Evolutionary conservation across 257 asterid species (phyloP).

Genomic region (Solanum clarkiae): DNA sequence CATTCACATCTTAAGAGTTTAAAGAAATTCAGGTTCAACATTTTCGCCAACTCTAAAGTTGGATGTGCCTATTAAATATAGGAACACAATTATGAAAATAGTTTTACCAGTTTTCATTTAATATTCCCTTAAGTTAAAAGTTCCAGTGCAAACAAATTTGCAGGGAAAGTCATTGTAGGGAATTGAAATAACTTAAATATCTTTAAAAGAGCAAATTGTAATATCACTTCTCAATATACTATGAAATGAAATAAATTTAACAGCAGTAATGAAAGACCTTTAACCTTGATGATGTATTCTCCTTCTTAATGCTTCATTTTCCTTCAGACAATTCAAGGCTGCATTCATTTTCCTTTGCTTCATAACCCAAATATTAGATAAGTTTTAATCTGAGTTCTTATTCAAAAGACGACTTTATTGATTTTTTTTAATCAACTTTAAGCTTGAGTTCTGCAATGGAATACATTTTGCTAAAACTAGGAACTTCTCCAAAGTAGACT

Average conservation of each 20-base stretch:
- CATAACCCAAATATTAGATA: background rate
- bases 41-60: background rate
- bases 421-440: background rate
- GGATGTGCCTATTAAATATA: background rate
- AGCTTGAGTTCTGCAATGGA: background rate
- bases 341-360: background rate
- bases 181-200: background rate
- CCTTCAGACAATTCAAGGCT: background rate
- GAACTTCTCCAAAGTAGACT: background rate
- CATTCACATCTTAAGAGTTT: background rate
- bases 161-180: background rate
- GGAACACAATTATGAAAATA: background rate
- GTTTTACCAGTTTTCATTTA: background rate
- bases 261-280: background rate
- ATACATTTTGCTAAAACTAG: background rate
- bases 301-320: background rate
- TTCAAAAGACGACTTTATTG: background rate
- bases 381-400: too few species aligned
- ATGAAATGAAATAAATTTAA: background rate
- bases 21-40: background rate
- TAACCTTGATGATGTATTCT: background rate
- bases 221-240: background rate
- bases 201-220: background rate
- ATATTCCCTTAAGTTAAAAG: background rate
- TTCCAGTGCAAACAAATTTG: background rate